A percentile compares a stretch with the other conserved stretches of the same genome.
Conservation (phyloP, 2,329 filamentous ascomycete genomes). For the Zalaria sp. region DNA sequence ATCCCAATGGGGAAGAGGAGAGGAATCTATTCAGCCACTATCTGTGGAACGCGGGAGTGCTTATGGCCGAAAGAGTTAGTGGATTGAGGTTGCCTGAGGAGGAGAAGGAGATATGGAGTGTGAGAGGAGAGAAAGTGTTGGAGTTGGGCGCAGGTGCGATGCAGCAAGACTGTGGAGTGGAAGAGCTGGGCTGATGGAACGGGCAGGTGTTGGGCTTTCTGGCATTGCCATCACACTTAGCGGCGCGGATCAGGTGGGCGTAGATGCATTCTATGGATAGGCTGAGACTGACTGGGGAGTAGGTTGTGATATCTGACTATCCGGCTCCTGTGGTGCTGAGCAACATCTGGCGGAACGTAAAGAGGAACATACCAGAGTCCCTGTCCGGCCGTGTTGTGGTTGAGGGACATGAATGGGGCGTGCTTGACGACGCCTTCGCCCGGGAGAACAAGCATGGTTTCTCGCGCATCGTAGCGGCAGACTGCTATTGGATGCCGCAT, state of each 20-base stretch:
- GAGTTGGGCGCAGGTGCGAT: slow-evolving; percentile 56
- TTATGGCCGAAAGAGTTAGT: slow-evolving; percentile 30
- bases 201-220: slow-evolving; percentile 29
- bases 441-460: slow-evolving; percentile 28
- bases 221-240: slow-evolving; percentile 31
- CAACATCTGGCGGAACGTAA: slow-evolving; percentile 45
- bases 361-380: slow-evolving; percentile 31
- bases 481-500: slow-evolving; percentile 64
- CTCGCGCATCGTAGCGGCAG: slow-evolving; percentile 52
- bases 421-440: slow-evolving; percentile 29
- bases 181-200: slow-evolving; percentile 9
- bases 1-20: slow-evolving; percentile 38
- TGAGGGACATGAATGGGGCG: slow-evolving; percentile 53
- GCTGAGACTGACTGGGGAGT: slow-evolving; percentile 15
- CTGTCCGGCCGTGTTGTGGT: slow-evolving; percentile 28
- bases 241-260: slow-evolving; percentile 10
- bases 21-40: slow-evolving; percentile 55
- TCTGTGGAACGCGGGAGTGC: slow-evolving; percentile 51
- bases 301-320: slow-evolving; percentile 51
- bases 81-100: slow-evolving; percentile 13
- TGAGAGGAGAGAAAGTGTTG: slow-evolving; percentile 39
- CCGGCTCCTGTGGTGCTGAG: slow-evolving; percentile 45
- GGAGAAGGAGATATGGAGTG: slow-evolving; percentile 25
- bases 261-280: too few relatives aligned
- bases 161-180: slow-evolving; percentile 20